Evolutionary conservation across 805 yeast species (phyloP), one percentile per base, ranked within the genome.

Genomic region (Huiozyma sinensis): DNA sequence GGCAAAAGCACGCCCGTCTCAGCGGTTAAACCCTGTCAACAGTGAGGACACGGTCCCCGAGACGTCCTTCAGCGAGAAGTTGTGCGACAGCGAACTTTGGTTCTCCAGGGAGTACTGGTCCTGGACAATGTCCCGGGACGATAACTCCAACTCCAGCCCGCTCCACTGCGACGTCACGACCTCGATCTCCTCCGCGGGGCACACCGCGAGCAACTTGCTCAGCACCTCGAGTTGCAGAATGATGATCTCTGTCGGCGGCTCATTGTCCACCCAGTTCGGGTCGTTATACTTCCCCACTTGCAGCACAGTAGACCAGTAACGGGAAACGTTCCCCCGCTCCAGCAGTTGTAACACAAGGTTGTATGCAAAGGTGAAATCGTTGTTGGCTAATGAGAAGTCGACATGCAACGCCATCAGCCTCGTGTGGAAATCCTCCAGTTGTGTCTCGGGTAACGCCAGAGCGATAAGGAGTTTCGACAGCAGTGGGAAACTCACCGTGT

Each of bases 231-330:
- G 56, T 58, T 86, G 90, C 39, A 69, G 61, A 24, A 64, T 52
- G 27, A 80, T 46, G 7, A 70, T 53, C 11, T 56, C 58, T 6
- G 61, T 56, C 8, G 73, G 71, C 2, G 58, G 58, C 36, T 61
- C 66, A 28, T 64, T 51, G 29, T 65, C 67, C 5, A 53, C 52
- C 76, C 76, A 69, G 27, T 60, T 60, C 6, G 76, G 74, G 13
- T 76, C 69, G 31, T 63, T 54, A 58, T 58, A 73, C 60, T 83
- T 81, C 3, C 84, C 83, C 3, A 82, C 79, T 52, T 85, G 95
- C 53, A 79, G 81, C 48, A 82, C 76, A 0, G 84, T 76, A 28
- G 79, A 69, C 95, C 95, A 87, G 40, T 68, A 63, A 12, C 64
- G 64, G 7, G 35, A 10, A 28, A 39, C 31, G 9, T 31, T 27